Evolutionary conservation across 129 eudicot genomes (phyloP), one percentile per base, ranked within the genome.

Genomic region (Chrysanthemum lavandulifolium): DNA sequence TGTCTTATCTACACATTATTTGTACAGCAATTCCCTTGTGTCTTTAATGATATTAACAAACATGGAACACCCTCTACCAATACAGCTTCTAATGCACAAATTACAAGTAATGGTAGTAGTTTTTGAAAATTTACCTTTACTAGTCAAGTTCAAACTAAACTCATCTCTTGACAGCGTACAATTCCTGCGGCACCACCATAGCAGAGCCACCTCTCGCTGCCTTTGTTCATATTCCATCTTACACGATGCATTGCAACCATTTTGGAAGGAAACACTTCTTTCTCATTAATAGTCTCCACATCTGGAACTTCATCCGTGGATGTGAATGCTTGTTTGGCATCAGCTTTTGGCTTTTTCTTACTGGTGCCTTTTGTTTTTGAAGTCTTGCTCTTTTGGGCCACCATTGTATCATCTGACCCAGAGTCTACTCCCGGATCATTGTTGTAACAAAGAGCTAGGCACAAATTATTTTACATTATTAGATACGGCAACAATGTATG

Each of bases 161-260:
- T 40, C 7, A 40, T 40, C 47, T 40, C 47, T 40, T 40, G 47
- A 40, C 47, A 40, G 47, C 47, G 47, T 40, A 40, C 21, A 52
- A 95, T 78, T 25, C 99, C 99, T 0, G 94, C 88, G 45, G 97
- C 94, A 27, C 99, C 99, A 67, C 99, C 99, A 54, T 84, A 88
- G 82, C 91, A 90, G 14, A 95, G 81, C 96, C 90, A 95, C 29
- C 83, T 88, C 80, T 88, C 94, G 68, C 97, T 81, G 23, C 99
- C 99, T 79, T 82, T 85, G 75, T 95, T 95, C 78, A 84, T 79
- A 71, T 88, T 95, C 99, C 99, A 90, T 74, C 94, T 82, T 49
- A 88, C 96, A 18, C 82, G 83, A 51, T 95, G 89, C 88, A 95
- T 95, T 18, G 96, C 92, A 21, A 90, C 85, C 0, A 43, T 76